Evolutionary conservation across 768 basidiomycete species (phyloP).

Genomic region (Filobasidium wieringae): DNA sequence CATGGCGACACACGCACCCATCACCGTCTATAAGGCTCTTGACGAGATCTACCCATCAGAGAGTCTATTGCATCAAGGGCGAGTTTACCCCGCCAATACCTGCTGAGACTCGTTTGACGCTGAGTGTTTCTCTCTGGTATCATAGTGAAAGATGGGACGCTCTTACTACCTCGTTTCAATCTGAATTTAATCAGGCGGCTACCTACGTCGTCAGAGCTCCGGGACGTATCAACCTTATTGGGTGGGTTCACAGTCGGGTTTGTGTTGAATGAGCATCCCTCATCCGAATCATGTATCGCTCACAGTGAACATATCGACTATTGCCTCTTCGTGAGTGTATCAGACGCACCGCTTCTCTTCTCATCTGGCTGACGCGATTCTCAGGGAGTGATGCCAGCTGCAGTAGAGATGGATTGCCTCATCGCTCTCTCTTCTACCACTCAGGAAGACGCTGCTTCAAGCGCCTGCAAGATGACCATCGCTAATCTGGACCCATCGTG

Average conservation of each 20-base stretch:
- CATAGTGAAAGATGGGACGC: constrained; percentile 20
- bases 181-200: constrained; percentile 17
- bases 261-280: neutral
- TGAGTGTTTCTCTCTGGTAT: no score
- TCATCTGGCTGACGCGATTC: neutral
- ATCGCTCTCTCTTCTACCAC: constrained; percentile 53
- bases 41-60: neutral
- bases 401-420: constrained; percentile 70
- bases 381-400: constrained; percentile 65
- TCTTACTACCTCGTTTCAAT: constrained; percentile 15
- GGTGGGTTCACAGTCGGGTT: neutral
- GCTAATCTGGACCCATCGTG: constrained; percentile 4
- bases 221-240: constrained; percentile 30
- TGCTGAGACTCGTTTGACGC: no score
- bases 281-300: no score
- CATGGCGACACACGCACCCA: constrained; percentile 5
- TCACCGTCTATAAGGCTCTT: neutral
- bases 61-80: neutral
- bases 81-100: neutral
- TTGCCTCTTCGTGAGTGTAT: constrained; percentile 21
- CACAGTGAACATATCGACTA: constrained; percentile 35
- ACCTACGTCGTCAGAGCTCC: constrained; percentile 27
- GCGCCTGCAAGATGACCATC: constrained; percentile 5
- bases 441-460: neutral
- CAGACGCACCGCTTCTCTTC: neutral